Evolutionary conservation across 2,329 filamentous ascomycete genomes (phyloP).

Genomic region (Arachnomyces sp.): DNA sequence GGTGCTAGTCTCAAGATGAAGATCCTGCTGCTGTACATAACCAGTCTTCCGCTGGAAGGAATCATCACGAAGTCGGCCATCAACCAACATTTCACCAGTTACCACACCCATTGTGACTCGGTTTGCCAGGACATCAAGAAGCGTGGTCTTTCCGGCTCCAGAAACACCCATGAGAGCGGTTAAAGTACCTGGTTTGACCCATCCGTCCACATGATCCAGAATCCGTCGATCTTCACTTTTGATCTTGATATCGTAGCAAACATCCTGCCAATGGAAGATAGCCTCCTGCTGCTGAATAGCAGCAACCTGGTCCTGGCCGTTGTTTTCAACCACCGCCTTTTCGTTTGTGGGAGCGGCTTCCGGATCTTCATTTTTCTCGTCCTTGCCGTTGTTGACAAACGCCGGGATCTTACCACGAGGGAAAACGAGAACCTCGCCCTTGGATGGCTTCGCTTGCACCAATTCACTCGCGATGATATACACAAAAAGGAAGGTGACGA

Average conservation of each 20-base stretch:
- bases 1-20: conserved; percentile 75
- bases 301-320: conserved; percentile 12
- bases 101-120: conserved; percentile 86
- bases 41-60: conserved; percentile 82
- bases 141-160: conserved; percentile 88
- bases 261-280: conserved; percentile 78
- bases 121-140: conserved; percentile 77
- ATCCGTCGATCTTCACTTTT: conserved; percentile 69
- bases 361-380: conserved; percentile 23
- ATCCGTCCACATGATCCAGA: conserved; percentile 79
- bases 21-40: conserved; percentile 74
- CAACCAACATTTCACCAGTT: conserved; percentile 77
- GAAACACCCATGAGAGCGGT: conserved; percentile 87
- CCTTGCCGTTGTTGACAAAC: conserved; percentile 41
- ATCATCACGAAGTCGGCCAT: conserved; percentile 61
- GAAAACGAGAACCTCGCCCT: conserved; percentile 70
- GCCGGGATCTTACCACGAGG: conserved; percentile 41
- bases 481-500: conserved; percentile 51
- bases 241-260: conserved; percentile 77
- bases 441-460: conserved; percentile 57
- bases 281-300: conserved; percentile 60
- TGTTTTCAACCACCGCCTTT: conserved; percentile 14
- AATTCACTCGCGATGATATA: conserved; percentile 62
- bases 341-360: conserved; percentile 10
- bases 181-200: conserved; percentile 85